phyloP scores from a whole-genome alignment of 805 yeast genomes.

The Monosporozyma unispora region DNA sequence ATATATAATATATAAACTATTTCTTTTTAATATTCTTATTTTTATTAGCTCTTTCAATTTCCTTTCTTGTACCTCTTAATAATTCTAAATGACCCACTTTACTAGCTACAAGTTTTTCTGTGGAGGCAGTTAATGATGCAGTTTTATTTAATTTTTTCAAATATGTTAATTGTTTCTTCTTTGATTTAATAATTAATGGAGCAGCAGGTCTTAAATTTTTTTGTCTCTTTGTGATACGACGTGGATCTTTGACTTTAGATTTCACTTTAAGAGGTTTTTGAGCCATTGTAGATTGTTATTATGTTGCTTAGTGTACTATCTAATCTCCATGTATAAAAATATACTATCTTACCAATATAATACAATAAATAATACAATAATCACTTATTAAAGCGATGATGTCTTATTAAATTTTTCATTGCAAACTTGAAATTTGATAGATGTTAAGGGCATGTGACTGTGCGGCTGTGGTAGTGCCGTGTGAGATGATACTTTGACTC shows the following conservation, averaged over 20 bases:
- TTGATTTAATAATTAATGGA: slow-evolving; percentile 62
- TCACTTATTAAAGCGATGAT: not conserved
- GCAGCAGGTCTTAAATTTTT: slow-evolving; percentile 61
- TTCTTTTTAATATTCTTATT: slow-evolving; percentile 3
- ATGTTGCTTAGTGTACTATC: not conserved
- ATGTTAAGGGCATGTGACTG: not conserved
- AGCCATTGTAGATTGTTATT: slow-evolving; percentile 39
- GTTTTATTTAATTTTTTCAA: slow-evolving; percentile 49
- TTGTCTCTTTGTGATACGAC: slow-evolving; percentile 50
- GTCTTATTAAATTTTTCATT: not conserved
- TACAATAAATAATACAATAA: too few relatives aligned
- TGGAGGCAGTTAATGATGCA: slow-evolving; percentile 42
- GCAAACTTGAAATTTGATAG: too few relatives aligned
- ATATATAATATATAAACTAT: not conserved
- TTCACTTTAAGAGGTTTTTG: slow-evolving; percentile 61
- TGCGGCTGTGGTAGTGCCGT: not conserved
- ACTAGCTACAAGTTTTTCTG: slow-evolving; percentile 80
- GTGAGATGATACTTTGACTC: not conserved
- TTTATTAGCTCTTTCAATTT: slow-evolving; percentile 41
- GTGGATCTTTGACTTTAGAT: slow-evolving; percentile 32
- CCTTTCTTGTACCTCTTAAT: slow-evolving; percentile 82
- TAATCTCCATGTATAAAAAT: too few relatives aligned
- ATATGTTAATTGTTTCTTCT: slow-evolving; percentile 44
- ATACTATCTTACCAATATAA: too few relatives aligned
- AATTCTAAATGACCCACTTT: slow-evolving; percentile 92